Conservation (phyloP, 805 yeast species). For the Torulaspora quercuum region DNA sequence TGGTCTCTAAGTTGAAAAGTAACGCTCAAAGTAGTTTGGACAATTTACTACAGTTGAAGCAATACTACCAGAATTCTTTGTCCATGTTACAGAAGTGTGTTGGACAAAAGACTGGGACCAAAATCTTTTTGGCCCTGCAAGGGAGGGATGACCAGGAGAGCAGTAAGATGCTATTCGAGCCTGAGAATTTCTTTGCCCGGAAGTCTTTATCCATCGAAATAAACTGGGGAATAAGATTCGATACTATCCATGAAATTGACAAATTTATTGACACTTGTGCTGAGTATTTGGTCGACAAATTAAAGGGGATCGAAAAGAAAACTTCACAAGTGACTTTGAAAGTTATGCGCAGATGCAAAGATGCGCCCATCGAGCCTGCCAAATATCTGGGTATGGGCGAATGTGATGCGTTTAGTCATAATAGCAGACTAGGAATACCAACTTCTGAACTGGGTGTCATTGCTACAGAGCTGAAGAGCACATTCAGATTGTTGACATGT, state of each 20-base stretch:
- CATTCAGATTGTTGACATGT: constrained; percentile 54
- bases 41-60: constrained; percentile 6
- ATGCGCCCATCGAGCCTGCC: constrained; percentile 71
- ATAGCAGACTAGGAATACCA: constrained; percentile 56
- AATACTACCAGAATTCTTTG: constrained; percentile 12
- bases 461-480: constrained; percentile 53
- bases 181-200: constrained; percentile 49
- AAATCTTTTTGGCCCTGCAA: constrained; percentile 53
- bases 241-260: constrained; percentile 57
- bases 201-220: constrained; percentile 85
- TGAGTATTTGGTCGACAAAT: constrained; percentile 54
- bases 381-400: constrained; percentile 83
- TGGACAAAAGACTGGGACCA: constrained; percentile 70
- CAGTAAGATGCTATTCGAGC: constrained; percentile 49
- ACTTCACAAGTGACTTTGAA: constrained; percentile 64
- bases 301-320: constrained; percentile 44
- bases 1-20: constrained; percentile 44
- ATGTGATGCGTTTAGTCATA: constrained; percentile 62
- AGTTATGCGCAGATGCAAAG: constrained; percentile 57
- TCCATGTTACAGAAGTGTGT: constrained; percentile 43
- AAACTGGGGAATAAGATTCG: constrained; percentile 85
- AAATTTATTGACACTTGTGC: constrained; percentile 56
- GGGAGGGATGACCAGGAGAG: constrained; percentile 63
- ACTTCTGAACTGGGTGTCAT: constrained; percentile 60
- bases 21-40: constrained; percentile 1